Evolutionary conservation across 2,329 filamentous ascomycete genomes (phyloP).

Genomic region (Blastomyces parvus): DNA sequence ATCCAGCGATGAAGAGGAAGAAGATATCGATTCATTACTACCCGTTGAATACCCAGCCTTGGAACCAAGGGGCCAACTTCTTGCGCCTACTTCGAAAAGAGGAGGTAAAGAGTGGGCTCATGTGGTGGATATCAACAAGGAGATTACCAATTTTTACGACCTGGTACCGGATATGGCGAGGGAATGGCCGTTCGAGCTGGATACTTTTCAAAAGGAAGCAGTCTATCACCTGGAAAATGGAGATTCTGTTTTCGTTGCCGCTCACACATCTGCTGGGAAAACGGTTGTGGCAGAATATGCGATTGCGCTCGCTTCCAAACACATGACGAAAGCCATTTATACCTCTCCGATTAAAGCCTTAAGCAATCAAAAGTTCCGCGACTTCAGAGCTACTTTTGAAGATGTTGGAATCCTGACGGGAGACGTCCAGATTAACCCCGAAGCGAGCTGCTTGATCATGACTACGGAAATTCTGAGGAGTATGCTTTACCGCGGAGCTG

Average conservation of each 20-base stretch:
- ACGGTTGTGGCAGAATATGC: constrained; percentile 98
- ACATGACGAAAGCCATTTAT: constrained; percentile 99
- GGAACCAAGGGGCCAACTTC: constrained; percentile 69
- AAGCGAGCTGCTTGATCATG: constrained; percentile 98
- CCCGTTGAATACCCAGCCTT: constrained; percentile 90
- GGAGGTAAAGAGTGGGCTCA: constrained; percentile 89
- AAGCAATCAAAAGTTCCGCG: constrained; percentile 97
- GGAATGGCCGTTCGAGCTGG: constrained; percentile 93
- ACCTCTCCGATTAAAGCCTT: constrained; percentile 97
- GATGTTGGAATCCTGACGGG: constrained; percentile 96
- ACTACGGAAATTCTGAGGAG: constrained; percentile 95
- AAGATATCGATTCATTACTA: constrained; percentile 72
- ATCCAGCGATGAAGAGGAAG: constrained; percentile 32
- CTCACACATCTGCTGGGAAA: constrained; percentile 95
- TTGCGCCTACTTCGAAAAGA: constrained; percentile 61
- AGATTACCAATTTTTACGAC: constrained; percentile 88
- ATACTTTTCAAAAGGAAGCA: constrained; percentile 97
- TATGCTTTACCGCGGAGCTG: constrained; percentile 94
- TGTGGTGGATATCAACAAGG: constrained; percentile 90
- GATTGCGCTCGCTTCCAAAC: constrained; percentile 89
- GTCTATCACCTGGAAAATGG: constrained; percentile 95
- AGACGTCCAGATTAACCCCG: constrained; percentile 94
- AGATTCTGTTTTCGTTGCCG: constrained; percentile 95
- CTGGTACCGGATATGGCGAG: constrained; percentile 93
- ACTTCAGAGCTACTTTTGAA: constrained; percentile 82